A percentile compares a stretch with the other conserved stretches of the same genome.
phyloP scores from a whole-genome alignment of 805 yeast species.

The Yarrowia sp. region DNA sequence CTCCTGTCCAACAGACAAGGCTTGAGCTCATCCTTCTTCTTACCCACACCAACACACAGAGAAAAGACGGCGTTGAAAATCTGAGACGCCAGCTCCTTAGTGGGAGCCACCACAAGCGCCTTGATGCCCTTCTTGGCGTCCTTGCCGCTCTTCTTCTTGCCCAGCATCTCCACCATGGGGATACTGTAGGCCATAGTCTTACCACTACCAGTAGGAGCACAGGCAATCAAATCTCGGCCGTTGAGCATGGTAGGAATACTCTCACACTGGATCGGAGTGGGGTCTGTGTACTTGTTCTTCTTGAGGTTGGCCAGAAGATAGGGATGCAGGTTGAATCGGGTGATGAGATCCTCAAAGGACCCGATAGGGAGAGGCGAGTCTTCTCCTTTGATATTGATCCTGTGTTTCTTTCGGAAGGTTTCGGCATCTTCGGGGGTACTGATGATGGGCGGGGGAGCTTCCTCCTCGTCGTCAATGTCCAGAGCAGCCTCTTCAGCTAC shows the following conservation, averaged over 20 bases:
- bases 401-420: slow-evolving; percentile 56
- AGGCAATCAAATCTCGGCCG: slow-evolving; percentile 76
- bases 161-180: slow-evolving; percentile 67
- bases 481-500: slow-evolving; percentile 26
- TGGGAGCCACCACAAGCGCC: slow-evolving; percentile 85
- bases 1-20: slow-evolving; percentile 57
- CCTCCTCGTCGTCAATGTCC: slow-evolving; percentile 26
- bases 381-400: slow-evolving; percentile 72
- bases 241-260: slow-evolving; percentile 72
- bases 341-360: slow-evolving; percentile 75
- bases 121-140: slow-evolving; percentile 50
- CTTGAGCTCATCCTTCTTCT: slow-evolving; percentile 50
- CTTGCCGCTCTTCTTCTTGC: slow-evolving; percentile 32
- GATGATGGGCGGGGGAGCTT: slow-evolving; percentile 47
- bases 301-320: slow-evolving; percentile 60
- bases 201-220: slow-evolving; percentile 99
- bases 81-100: slow-evolving; percentile 90
- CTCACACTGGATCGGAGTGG: slow-evolving; percentile 92
- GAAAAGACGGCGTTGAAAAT: slow-evolving; percentile 66
- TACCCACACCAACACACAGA: slow-evolving; percentile 38
- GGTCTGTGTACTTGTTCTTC: slow-evolving; percentile 70
- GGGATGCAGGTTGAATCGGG: slow-evolving; percentile 64
- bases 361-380: slow-evolving; percentile 92
- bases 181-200: slow-evolving; percentile 87
- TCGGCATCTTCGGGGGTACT: slow-evolving; percentile 58